Percentiles rank a stretch among this genome's conserved stretches.
Conservation (phyloP, 2,329 filamentous ascomycete genomes). For the Pseudocercospora vitis region DNA sequence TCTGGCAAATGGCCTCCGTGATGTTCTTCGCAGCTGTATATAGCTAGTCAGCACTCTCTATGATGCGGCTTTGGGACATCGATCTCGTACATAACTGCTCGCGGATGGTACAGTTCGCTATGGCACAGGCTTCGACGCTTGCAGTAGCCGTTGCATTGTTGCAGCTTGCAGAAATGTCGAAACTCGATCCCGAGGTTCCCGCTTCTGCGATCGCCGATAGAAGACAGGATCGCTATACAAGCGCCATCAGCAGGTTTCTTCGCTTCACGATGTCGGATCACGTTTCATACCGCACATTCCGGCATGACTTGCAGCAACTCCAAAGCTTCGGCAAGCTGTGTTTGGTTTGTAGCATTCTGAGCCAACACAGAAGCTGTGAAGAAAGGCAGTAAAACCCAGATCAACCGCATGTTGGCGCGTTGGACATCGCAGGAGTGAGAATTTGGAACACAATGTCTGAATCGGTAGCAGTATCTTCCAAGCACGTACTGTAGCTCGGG, state of each 20-base stretch:
- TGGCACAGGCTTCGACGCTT: conserved; percentile 14
- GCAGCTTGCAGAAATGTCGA: conserved; percentile 18
- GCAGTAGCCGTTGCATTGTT: conserved; percentile 20
- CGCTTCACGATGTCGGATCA: not conserved
- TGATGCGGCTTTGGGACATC: not conserved
- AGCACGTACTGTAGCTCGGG: too few species aligned
- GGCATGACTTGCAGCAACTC: conserved; percentile 18
- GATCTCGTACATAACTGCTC: conserved; percentile 21
- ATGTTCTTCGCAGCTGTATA: conserved; percentile 22
- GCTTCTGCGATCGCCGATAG: conserved; percentile 16
- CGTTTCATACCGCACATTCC: conserved; percentile 19
- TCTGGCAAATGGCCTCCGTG: conserved; percentile 19
- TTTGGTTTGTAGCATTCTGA: conserved; percentile 17
- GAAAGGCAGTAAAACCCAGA: conserved; percentile 12
- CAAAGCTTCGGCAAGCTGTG: conserved; percentile 14
- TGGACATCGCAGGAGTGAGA: too few species aligned
- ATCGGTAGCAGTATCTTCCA: too few species aligned
- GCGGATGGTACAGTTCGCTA: conserved; percentile 13
- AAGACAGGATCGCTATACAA: conserved; percentile 16
- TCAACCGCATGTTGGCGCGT: conserved; percentile 16
- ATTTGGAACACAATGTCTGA: too few species aligned
- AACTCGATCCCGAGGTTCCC: conserved; percentile 12
- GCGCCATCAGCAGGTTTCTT: not conserved
- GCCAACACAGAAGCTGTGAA: conserved; percentile 11
- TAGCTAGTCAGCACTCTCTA: conserved; percentile 1